A percentile compares a stretch with the other conserved stretches of the same genome.
These are phyloP conservation scores for Cordyceps cateniannulata DNA, from an alignment of 2,329 filamentous ascomycete genomes.

Conservation along the genomic window DNA sequence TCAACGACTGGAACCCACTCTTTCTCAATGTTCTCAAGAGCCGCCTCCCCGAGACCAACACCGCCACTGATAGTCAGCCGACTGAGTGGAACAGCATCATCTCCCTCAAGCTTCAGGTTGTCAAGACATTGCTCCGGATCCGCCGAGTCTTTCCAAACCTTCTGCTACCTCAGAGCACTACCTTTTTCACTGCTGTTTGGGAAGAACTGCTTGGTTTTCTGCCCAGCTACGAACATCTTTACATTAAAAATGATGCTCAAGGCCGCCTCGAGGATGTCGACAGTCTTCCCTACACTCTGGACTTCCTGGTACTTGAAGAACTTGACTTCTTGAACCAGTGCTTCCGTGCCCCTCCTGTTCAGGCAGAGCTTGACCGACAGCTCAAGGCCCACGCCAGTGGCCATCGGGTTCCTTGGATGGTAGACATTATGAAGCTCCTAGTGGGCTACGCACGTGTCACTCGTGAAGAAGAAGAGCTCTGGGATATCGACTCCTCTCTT, in stretches of 20 bases:
- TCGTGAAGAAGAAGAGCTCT: constrained; percentile 85
- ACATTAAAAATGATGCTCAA: constrained; percentile 79
- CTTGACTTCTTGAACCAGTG: constrained; percentile 92
- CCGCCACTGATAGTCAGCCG: constrained; percentile 42
- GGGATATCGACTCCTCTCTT: constrained; percentile 94
- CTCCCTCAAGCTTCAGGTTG: constrained; percentile 85
- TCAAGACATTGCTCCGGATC: constrained; percentile 89
- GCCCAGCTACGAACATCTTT: constrained; percentile 70
- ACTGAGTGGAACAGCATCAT: constrained; percentile 75
- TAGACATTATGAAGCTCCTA: constrained; percentile 80
- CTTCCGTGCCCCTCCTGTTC: constrained; percentile 79
- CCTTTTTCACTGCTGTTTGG: constrained; percentile 84
- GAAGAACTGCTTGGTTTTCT: constrained; percentile 73
- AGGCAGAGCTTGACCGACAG: constrained; percentile 80
- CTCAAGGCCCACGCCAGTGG: constrained; percentile 55
- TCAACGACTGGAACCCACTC: constrained; percentile 83
- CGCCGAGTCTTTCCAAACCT: constrained; percentile 75
- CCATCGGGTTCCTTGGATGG: constrained; percentile 69
- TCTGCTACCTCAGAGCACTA: constrained; percentile 73
- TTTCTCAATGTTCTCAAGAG: constrained; percentile 74
- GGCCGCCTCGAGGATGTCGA: constrained; percentile 86
- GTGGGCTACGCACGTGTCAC: constrained; percentile 85
- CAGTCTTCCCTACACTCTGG: constrained; percentile 85
- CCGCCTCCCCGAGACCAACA: constrained; percentile 59
- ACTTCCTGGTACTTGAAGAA: constrained; percentile 89